Evolutionary conservation across 169 alveolate species (phyloP).

Genomic region (Blepharisma undulans): DNA sequence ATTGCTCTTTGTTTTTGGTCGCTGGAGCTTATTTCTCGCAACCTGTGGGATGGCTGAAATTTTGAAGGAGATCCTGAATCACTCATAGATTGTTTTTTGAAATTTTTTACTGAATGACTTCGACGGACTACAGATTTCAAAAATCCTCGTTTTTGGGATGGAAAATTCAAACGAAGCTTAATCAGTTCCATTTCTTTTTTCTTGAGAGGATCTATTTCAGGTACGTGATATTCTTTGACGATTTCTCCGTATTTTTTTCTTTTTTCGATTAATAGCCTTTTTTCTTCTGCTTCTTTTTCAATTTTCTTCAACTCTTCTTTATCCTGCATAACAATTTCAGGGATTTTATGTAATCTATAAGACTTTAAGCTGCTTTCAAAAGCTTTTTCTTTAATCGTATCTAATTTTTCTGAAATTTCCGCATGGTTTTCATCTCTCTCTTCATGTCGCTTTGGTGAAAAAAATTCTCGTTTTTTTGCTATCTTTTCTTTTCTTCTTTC

Average conservation of each 20-base stretch:
- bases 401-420: background rate
- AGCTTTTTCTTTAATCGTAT: background rate
- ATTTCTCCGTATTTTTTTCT: background rate
- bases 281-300: constrained; percentile 11
- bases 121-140: background rate
- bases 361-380: background rate
- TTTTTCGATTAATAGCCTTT: background rate
- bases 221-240: constrained; percentile 5
- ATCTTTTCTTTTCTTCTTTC: constrained; percentile 25
- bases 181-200: background rate
- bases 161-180: background rate
- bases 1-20: background rate
- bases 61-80: background rate
- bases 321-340: background rate
- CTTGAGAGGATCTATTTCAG: background rate
- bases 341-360: background rate
- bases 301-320: background rate
- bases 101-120: background rate
- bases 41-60: background rate
- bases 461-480: background rate
- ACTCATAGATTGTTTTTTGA: background rate
- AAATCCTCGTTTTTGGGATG: background rate
- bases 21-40: background rate
- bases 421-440: background rate
- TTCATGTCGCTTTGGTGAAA: background rate